A percentile compares a stretch with the other conserved stretches of the same genome.
These are phyloP conservation scores for Geotrichum siamense DNA, from an alignment of 1,139 yeast species.

Conservation along the genomic window DNA sequence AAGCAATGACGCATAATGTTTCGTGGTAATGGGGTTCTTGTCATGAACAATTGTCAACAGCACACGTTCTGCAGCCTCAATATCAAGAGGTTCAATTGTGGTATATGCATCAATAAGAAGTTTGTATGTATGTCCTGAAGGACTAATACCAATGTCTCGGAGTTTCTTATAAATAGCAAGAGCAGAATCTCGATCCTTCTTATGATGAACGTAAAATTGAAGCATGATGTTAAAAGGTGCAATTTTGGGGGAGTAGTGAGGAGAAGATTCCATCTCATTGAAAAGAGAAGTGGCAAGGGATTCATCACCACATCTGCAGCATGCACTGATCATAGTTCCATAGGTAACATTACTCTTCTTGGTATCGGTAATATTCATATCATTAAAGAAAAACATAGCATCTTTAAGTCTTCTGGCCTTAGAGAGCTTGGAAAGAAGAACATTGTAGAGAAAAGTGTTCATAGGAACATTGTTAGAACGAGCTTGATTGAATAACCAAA, in stretches of 20 bases:
- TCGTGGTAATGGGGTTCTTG: conserved; percentile 26
- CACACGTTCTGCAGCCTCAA: conserved; percentile 36
- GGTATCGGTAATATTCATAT: conserved; percentile 32
- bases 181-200: conserved; percentile 34
- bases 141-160: conserved; percentile 27
- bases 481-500: conserved; percentile 35
- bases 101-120: conserved; percentile 38
- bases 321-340: conserved; percentile 39
- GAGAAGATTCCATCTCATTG: conserved; percentile 34
- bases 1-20: conserved; percentile 38
- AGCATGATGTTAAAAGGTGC: conserved; percentile 39
- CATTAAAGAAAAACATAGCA: conserved; percentile 30
- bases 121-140: conserved; percentile 38
- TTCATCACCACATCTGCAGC: conserved; percentile 36
- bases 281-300: conserved; percentile 33
- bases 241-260: conserved; percentile 31
- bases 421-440: conserved; percentile 34
- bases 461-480: conserved; percentile 27
- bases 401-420: conserved; percentile 35
- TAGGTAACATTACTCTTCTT: conserved; percentile 34
- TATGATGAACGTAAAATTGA: conserved; percentile 35
- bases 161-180: conserved; percentile 31
- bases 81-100: conserved; percentile 31
- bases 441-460: conserved; percentile 37
- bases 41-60: conserved; percentile 31